phyloP scores from a whole-genome alignment of 345 rosid species.

The Corchorus capsularis region DNA sequence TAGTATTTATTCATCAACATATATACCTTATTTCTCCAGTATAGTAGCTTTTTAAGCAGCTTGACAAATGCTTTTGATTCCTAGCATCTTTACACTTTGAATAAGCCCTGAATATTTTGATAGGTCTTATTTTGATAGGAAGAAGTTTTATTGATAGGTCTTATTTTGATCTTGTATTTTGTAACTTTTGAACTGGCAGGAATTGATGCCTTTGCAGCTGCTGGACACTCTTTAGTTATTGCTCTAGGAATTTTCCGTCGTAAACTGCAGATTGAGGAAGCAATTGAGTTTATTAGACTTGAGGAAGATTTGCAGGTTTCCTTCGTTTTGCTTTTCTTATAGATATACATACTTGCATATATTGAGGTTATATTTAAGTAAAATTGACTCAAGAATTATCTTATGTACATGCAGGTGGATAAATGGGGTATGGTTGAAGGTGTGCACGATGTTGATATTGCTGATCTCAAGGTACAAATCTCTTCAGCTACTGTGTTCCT shows the following conservation, averaged over 20 bases:
- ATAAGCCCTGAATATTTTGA: background rate
- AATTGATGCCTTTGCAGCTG: slow-evolving; percentile 85
- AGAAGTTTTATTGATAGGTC: too few relatives aligned
- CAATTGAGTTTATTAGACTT: slow-evolving; percentile 80
- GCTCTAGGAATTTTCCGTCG: slow-evolving; percentile 68
- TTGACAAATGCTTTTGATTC: slow-evolving; percentile 6
- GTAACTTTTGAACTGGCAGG: slow-evolving; percentile 92
- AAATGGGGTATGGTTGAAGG: slow-evolving; percentile 98
- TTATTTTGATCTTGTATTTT: too few relatives aligned
- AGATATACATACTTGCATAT: background rate
- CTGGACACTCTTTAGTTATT: slow-evolving; percentile 78
- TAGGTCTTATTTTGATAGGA: too few relatives aligned
- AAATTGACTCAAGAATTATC: slow-evolving; percentile 10
- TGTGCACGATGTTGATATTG: slow-evolving; percentile 89
- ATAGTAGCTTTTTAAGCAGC: background rate
- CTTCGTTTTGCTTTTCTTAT: background rate
- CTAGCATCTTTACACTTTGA: background rate
- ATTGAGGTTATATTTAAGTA: background rate
- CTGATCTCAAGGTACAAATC: slow-evolving; percentile 91
- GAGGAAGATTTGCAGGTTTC: slow-evolving; percentile 99
- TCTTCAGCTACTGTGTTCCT: slow-evolving; percentile 86
- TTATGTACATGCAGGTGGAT: slow-evolving; percentile 56
- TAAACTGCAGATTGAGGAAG: slow-evolving; percentile 81
- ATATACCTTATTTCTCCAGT: background rate
- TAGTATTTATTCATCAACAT: slow-evolving; percentile 2